Evolutionary conservation across 2,329 filamentous ascomycete species (phyloP).

Genomic region (Ceratocystis colombiana): DNA sequence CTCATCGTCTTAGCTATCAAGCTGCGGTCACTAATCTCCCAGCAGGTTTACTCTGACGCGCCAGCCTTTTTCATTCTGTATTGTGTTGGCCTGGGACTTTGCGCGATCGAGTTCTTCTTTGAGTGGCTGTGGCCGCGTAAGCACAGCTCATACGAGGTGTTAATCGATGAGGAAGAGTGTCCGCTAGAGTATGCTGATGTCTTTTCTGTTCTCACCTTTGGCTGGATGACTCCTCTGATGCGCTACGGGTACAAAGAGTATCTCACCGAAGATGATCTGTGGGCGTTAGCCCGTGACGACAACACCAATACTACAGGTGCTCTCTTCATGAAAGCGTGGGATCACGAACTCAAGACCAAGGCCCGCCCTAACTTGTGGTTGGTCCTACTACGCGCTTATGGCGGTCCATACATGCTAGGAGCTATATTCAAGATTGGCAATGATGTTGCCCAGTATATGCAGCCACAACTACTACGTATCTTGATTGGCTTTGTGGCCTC

Average conservation of each 20-base stretch:
- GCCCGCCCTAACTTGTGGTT: conserved; percentile 70
- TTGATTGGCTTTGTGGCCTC: conserved; percentile 79
- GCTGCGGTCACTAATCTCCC: conserved; percentile 72
- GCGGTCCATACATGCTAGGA: conserved; percentile 70
- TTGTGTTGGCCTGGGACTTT: conserved; percentile 59
- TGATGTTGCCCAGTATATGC: conserved; percentile 74
- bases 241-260: conserved; percentile 84
- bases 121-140: conserved; percentile 80
- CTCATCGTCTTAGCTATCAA: conserved; percentile 70
- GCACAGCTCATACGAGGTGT: conserved; percentile 46
- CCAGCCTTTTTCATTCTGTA: conserved; percentile 70
- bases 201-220: conserved; percentile 88
- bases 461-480: conserved; percentile 78
- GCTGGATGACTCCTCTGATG: conserved; percentile 99
- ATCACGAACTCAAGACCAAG: conserved; percentile 55
- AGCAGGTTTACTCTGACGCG: conserved; percentile 56
- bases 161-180: conserved; percentile 52
- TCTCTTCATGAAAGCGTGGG: conserved; percentile 66
- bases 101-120: conserved; percentile 59
- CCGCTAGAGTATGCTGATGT: conserved; percentile 85
- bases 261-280: conserved; percentile 88
- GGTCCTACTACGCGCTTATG: conserved; percentile 73
- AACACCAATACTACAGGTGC: conserved; percentile 64
- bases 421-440: conserved; percentile 82
- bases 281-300: conserved; percentile 76